These are phyloP conservation scores for Gracilaria gracilis DNA, from an alignment of 23 red algal genomes.

Conservation along the genomic window DNA sequence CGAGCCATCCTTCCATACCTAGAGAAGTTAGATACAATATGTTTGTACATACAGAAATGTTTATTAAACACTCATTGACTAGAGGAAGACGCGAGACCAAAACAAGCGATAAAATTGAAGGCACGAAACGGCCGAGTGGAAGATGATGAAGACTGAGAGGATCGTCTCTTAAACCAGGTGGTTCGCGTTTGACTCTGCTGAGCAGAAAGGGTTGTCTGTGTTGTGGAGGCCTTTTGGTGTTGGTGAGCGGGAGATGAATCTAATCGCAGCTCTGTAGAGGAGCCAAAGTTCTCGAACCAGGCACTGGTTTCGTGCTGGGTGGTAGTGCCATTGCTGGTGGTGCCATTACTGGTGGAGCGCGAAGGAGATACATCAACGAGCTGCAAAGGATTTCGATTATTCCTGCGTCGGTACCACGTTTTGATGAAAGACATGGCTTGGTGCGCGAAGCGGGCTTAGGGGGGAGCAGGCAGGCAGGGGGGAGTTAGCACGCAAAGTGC, in stretches of 20 bases:
- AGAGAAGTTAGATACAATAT: not conserved
- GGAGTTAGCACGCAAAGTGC: too few relatives aligned
- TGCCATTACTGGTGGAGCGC: not conserved
- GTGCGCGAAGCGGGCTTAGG: not conserved
- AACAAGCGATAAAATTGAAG: conserved; percentile 5
- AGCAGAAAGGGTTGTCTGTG: not conserved
- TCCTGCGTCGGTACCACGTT: not conserved
- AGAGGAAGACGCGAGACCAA: not conserved
- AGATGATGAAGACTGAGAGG: not conserved
- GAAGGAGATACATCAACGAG: not conserved
- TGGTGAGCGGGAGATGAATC: not conserved
- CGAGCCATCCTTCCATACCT: not conserved
- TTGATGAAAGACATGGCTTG: not conserved
- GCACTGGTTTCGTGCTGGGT: not conserved
- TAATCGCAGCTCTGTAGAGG: conserved; percentile 31
- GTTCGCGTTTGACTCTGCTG: not conserved
- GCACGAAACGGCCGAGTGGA: conserved; percentile 3
- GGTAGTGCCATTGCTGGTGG: not conserved
- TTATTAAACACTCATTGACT: not conserved
- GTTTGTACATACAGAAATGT: not conserved
- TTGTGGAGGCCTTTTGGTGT: not conserved
- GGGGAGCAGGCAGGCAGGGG: too few relatives aligned
- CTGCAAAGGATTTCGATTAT: not conserved
- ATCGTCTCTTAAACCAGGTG: conserved; percentile 1
- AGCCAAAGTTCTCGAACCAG: conserved; percentile 66